Percentiles rank a stretch among this genome's conserved stretches.
Evolutionary conservation across 495 filamentous ascomycete species (phyloP).

Genomic region (Rhizodiscina lignyota): DNA sequence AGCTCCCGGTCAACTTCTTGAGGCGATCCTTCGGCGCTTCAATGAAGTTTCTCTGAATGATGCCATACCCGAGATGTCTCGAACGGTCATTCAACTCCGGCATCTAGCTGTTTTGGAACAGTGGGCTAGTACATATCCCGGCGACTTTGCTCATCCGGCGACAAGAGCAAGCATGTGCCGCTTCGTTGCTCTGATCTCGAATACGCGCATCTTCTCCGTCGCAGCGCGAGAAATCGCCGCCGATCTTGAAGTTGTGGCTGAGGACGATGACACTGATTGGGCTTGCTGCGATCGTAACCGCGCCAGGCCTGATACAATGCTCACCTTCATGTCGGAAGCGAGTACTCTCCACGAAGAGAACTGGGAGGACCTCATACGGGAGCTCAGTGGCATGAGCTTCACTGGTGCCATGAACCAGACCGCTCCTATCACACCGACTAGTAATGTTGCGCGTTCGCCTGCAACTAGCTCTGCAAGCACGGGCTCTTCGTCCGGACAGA

Average conservation of each 20-base stretch:
- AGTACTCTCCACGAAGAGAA: constrained; percentile 9
- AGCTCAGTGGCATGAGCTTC: neutral
- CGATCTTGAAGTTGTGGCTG: constrained; percentile 39
- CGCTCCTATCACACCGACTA: neutral
- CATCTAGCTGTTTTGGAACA: constrained; percentile 70
- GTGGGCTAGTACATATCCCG: constrained; percentile 83
- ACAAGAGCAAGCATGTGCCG: constrained; percentile 52
- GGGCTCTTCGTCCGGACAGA: constrained; percentile 18
- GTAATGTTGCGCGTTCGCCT: neutral
- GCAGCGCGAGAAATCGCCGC: constrained; percentile 67
- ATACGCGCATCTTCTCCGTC: constrained; percentile 57
- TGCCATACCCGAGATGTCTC: neutral
- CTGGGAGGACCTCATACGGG: constrained; percentile 5
- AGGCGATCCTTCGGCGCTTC: constrained; percentile 56
- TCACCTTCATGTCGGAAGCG: constrained; percentile 7
- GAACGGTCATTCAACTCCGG: constrained; percentile 48
- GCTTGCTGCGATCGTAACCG: constrained; percentile 18
- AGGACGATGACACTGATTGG: constrained; percentile 26
- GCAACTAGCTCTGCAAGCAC: constrained; percentile 4
- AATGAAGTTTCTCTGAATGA: constrained; percentile 35
- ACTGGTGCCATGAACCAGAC: neutral
- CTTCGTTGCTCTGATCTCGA: constrained; percentile 53
- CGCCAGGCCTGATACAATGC: constrained; percentile 2
- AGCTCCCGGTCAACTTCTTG: constrained; percentile 57
- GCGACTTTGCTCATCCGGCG: constrained; percentile 72